These are phyloP conservation scores for Phlyctochytrium arcticum DNA, from an alignment of 192 early-diverging fungal species.

Conservation along the genomic window DNA sequence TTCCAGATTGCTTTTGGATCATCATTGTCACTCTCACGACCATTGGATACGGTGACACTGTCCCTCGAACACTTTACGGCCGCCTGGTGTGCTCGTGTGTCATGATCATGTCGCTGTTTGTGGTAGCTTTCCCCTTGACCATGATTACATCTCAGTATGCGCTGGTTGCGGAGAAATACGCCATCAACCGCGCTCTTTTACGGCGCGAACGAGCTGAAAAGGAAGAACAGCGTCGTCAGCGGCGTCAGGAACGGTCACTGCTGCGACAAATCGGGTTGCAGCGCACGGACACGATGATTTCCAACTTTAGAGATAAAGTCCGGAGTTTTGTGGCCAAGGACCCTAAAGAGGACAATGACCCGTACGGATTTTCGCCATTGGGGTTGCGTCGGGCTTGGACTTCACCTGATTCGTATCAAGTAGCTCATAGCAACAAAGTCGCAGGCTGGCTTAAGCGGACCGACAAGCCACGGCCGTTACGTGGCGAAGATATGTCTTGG, in stretches of 20 bases:
- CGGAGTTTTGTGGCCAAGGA: background rate
- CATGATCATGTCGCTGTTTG: conserved; percentile 23
- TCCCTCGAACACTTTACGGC: conserved; percentile 17
- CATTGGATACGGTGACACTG: conserved; percentile 30
- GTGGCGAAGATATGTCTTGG: background rate
- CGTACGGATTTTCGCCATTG: background rate
- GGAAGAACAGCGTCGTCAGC: background rate
- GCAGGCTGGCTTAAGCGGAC: background rate
- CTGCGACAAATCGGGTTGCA: background rate
- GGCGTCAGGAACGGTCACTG: background rate
- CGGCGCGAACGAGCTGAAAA: conserved; percentile 7
- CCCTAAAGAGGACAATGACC: background rate
- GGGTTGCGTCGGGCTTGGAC: background rate
- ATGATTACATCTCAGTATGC: conserved; percentile 36
- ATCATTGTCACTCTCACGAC: conserved; percentile 27
- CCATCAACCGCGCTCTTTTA: background rate
- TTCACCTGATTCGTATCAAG: background rate
- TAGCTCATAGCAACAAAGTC: background rate
- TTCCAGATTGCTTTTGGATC: conserved; percentile 29
- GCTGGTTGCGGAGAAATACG: conserved; percentile 17
- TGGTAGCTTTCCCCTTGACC: conserved; percentile 19
- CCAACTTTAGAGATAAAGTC: background rate
- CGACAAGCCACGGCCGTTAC: background rate
- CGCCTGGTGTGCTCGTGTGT: conserved; percentile 6
- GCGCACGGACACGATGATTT: background rate